Base-by-base conservation (phyloP, 495 filamentous ascomycete species). In the Aspergillus nanangensis region DNA sequence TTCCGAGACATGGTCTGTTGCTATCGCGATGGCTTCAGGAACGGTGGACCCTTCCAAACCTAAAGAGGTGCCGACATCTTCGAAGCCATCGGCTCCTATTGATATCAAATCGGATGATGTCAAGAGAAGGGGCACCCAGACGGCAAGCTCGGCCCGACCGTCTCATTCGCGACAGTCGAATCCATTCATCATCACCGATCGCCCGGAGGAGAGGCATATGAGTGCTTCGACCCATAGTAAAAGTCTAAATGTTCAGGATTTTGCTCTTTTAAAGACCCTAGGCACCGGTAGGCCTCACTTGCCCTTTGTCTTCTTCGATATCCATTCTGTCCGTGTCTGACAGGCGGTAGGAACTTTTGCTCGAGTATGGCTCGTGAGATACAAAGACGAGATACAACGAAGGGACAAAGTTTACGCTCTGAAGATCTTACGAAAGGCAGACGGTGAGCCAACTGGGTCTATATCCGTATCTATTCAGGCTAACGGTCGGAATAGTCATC, bases 341-440 rank as follows among this genome's bases (percentile, higher is more conserved):
- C 61, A 44, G 44, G 45, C 49, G 51, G 41, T 63, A 95, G 92
- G 93, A 46, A 97, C 93, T 13, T 97, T 98, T 70, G 92, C 93
- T 44, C 81, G 93, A 49, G 93, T 98, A 31, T 95, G 90, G 83
- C 82, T 96, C 41, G 84, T 87, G 27, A 80, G 80, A 50, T 63
- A 86, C 41, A 81, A 81, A 36, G 72, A 77, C 40, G 68, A 75
- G 43, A 71, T 69, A 21, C 74, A 80, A 24, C 64, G 69, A 39
- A 76, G 81, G 57, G 74, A 76, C 61, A 83, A 86, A 62, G 87
- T 96, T 4, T 96, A 86, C 72, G 93, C 93, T 17, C 74, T 98
- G 47, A 98, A 97, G 75, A 85, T 96, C 35, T 68, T 98, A 38
- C 86, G 90, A 50, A 98, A 98, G 66, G 83, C 81, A 18, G 88